A percentile compares a stretch with the other conserved stretches of the same genome.
Evolutionary conservation across 169 alveolate genomes (phyloP).

Genomic region (Eimeria praecox): DNA sequence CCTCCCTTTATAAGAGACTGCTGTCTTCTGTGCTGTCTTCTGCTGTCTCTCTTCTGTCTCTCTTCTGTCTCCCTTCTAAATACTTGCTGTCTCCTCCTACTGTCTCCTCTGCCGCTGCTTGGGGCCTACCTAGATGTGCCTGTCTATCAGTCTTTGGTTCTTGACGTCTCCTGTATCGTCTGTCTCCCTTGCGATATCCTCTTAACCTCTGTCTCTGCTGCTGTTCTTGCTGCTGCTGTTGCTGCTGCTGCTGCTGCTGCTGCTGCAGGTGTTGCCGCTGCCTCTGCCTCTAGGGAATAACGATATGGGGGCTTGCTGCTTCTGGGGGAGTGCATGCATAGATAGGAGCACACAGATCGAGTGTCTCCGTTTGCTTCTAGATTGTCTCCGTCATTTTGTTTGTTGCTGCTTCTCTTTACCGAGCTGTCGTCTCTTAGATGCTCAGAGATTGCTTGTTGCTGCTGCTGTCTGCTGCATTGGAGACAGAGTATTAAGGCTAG

Average conservation of each 20-base stretch:
- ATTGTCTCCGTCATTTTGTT: slow-evolving; percentile 75
- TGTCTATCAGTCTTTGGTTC: neutral
- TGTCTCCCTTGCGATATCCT: neutral
- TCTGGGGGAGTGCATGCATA: slow-evolving; percentile 49
- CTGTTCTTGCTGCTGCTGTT: slow-evolving; percentile 44
- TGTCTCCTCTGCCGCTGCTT: too few species aligned
- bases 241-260: slow-evolving; percentile 79
- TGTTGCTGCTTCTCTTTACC: slow-evolving; percentile 63
- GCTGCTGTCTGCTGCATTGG: slow-evolving; percentile 84
- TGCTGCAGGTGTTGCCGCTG: neutral
- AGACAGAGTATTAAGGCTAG: slow-evolving; percentile 80
- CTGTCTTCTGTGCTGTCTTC: too few species aligned
- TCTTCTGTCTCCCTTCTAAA: neutral
- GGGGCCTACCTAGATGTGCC: too few species aligned
- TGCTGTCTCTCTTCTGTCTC: slow-evolving; percentile 16
- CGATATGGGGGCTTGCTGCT: slow-evolving; percentile 44
- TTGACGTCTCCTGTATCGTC: neutral
- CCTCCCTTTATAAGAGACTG: too few species aligned
- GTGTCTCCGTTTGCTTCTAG: slow-evolving; percentile 66
- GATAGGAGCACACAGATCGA: slow-evolving; percentile 78
- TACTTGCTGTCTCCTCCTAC: slow-evolving; percentile 20
- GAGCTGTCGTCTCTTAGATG: slow-evolving; percentile 77
- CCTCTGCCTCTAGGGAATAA: neutral
- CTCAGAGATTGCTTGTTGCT: slow-evolving; percentile 80
- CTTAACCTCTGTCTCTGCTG: neutral